Evolutionary conservation across 1,284 basidiomycete genomes (phyloP).

Genomic region (Boletus albobrunnescens): DNA sequence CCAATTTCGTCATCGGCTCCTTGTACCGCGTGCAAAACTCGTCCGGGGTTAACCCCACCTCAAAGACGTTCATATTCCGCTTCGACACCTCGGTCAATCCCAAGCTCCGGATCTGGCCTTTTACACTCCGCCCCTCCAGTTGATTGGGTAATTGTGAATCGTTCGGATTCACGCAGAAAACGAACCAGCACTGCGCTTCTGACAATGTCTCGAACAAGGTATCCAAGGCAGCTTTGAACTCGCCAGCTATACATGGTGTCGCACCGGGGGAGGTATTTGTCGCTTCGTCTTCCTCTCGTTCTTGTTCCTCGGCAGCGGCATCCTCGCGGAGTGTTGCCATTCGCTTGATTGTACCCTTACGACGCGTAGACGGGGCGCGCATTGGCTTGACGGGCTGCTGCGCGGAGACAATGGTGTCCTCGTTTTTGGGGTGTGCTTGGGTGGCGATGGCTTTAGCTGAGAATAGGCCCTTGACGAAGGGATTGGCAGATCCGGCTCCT

Average conservation of each 20-base stretch:
- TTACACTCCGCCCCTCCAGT: slow-evolving; percentile 86
- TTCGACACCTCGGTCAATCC: slow-evolving; percentile 80
- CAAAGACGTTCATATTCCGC: slow-evolving; percentile 64
- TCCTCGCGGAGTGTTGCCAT: slow-evolving; percentile 59
- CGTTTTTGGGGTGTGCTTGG: slow-evolving; percentile 85
- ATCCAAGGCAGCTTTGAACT: slow-evolving; percentile 81
- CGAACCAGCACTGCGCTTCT: slow-evolving; percentile 89
- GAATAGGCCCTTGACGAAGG: slow-evolving; percentile 90
- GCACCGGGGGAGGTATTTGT: slow-evolving; percentile 31
- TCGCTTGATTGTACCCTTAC: slow-evolving; percentile 68
- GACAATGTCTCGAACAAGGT: slow-evolving; percentile 86
- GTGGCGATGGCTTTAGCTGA: slow-evolving; percentile 84
- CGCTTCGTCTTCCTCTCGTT: slow-evolving; percentile 51
- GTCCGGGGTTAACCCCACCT: slow-evolving; percentile 81
- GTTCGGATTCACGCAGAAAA: slow-evolving; percentile 92
- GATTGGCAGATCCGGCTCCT: slow-evolving; percentile 75
- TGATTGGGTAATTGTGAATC: slow-evolving; percentile 93
- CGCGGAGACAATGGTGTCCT: slow-evolving; percentile 91
- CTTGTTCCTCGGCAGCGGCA: slow-evolving; percentile 45
- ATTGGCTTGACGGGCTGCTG: slow-evolving; percentile 92
- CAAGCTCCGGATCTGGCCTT: slow-evolving; percentile 84
- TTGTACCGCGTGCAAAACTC: slow-evolving; percentile 87
- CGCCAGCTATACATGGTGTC: slow-evolving; percentile 78
- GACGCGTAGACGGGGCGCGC: slow-evolving; percentile 83
- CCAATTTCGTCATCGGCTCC: slow-evolving; percentile 51